Base-by-base conservation (phyloP, 176 grass and related monocot species). In the Musa troglodytarum region DNA sequence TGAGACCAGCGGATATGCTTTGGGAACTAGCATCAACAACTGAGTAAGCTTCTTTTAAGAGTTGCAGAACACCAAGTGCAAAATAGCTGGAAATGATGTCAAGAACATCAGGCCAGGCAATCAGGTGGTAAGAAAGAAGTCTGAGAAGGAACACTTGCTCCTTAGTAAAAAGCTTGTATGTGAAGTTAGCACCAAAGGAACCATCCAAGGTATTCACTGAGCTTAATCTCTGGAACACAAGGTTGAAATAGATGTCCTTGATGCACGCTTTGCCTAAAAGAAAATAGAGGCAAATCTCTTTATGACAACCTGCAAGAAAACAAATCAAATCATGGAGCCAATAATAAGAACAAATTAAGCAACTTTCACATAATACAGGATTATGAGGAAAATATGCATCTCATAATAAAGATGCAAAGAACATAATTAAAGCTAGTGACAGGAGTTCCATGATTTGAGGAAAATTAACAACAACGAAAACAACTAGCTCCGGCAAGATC, bases 211-310 rank as follows among this genome's bases (percentile, higher is more conserved):
- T 12, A 70, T 11, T 70, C 1, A 10, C 34, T 5, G 34, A 69
- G 82, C 81, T 77, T 77, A 98, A 83, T 22, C 79, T 57, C 21
- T 14, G 16, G 82, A 94, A 94, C 69, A 98, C 81, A 58, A 16
- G 68, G 53, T 82, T 54, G 62, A 91, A 94, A 75, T 80, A 87
- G 78, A 78, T 64, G 51, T 84, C 88, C 71, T 94, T 90, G 26
- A 87, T 85, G 76, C 84, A 98, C 67, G 79, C 77, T 87, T 93
- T 94, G 79, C 90, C 82, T 11, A 98, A 69, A 80, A 98, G 84
- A 90, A 88, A 93, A 43, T 89, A 88, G 34, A 98, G 43, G 86
- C 88, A 98, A 62, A 87, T 86, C 80, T 98, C 95, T 76, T 89
- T 81, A 77, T 81, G 79, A 24, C 69, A 90, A 83, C 63, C 95